Percentiles rank a stretch among this genome's conserved stretches.
Conservation (phyloP, 371 early-diverging fungal species). For the Mortierella sp. region DNA sequence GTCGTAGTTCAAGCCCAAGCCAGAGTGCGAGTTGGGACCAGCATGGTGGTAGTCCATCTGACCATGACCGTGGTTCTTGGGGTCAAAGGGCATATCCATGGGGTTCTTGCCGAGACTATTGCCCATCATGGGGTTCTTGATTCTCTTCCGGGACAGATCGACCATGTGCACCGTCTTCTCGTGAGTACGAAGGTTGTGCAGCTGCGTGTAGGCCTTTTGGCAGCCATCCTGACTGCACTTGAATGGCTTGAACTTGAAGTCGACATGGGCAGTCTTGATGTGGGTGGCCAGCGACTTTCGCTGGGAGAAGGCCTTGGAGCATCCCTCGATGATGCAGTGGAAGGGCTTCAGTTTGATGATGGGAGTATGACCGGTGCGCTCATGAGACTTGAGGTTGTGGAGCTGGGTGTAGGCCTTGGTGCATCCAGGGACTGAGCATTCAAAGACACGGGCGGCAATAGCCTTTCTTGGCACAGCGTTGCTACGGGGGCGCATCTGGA, state of each 20-base stretch:
- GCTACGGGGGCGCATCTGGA: constrained; percentile 31
- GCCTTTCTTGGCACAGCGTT: constrained; percentile 45
- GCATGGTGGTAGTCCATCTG: constrained; percentile 23
- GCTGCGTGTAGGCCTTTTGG: constrained; percentile 66
- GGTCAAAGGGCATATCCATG: constrained; percentile 4
- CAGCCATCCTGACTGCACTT: constrained; percentile 64
- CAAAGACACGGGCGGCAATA: constrained; percentile 48
- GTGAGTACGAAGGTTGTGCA: constrained; percentile 62
- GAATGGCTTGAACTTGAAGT: constrained; percentile 70
- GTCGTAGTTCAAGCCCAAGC: constrained; percentile 31
- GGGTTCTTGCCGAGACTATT: not conserved
- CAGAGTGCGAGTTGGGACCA: constrained; percentile 14
- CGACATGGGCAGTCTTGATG: constrained; percentile 47
- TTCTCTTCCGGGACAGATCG: constrained; percentile 45
- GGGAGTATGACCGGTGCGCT: constrained; percentile 64
- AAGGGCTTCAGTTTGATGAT: constrained; percentile 53
- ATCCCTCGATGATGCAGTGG: constrained; percentile 52
- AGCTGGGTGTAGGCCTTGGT: constrained; percentile 65
- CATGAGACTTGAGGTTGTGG: constrained; percentile 71
- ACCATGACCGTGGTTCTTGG: constrained; percentile 17
- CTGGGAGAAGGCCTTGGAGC: constrained; percentile 53
- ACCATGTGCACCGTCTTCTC: constrained; percentile 52
- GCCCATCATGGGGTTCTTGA: constrained; percentile 33
- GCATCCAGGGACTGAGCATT: constrained; percentile 59
- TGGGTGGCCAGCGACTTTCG: constrained; percentile 49